phyloP scores from a whole-genome alignment of 2,329 filamentous ascomycete genomes.

The Exophiala dermatitidis region DNA sequence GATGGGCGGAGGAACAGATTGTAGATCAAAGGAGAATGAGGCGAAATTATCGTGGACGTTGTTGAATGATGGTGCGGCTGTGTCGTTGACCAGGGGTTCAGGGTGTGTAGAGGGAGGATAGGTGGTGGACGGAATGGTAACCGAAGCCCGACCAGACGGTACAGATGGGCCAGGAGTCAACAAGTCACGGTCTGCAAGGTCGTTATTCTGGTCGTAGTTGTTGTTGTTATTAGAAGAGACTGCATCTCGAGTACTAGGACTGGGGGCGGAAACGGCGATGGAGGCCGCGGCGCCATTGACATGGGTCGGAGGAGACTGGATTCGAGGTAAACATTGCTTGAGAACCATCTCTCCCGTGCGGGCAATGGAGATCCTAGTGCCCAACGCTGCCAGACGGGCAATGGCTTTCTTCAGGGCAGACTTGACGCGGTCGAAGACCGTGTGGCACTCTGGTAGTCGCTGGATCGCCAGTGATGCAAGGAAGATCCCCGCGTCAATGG shows the following conservation, averaged over 20 bases:
- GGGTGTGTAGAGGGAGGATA: background rate
- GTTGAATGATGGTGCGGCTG: too few relatives aligned
- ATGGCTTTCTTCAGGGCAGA: background rate
- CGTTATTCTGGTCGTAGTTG: background rate
- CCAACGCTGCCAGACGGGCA: background rate
- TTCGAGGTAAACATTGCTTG: background rate
- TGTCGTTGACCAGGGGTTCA: too few relatives aligned
- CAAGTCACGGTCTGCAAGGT: background rate
- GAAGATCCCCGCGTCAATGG: constrained; percentile 6
- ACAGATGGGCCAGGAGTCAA: background rate
- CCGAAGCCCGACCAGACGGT: too few relatives aligned
- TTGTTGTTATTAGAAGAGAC: too few relatives aligned
- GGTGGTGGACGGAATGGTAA: background rate
- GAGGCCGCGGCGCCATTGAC: background rate
- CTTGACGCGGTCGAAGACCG: background rate
- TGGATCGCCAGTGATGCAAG: background rate
- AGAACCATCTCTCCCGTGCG: background rate
- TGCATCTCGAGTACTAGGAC: too few relatives aligned
- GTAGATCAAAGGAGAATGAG: background rate
- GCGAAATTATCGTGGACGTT: background rate
- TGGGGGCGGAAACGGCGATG: background rate
- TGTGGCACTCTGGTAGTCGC: background rate
- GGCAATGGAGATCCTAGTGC: background rate
- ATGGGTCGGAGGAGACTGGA: background rate
- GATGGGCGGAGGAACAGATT: background rate